Conservation (phyloP, 371 early-diverging fungal species). For the Mortierella sp. region DNA sequence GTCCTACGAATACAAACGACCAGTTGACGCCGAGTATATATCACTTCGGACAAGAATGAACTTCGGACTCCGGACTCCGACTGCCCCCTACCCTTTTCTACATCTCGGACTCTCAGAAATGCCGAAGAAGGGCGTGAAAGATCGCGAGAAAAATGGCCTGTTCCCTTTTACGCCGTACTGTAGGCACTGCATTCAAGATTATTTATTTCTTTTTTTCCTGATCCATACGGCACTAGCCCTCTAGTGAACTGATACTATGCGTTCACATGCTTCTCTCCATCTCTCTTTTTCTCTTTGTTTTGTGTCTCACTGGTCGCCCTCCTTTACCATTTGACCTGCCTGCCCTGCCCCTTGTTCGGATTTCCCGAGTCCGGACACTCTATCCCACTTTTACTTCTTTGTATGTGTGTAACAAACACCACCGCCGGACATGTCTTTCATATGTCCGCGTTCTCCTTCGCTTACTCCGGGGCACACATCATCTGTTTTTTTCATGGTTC, state of each 20-base stretch:
- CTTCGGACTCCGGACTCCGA: too few relatives aligned
- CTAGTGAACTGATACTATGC: background rate
- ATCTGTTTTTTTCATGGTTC: background rate
- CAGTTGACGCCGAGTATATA: too few relatives aligned
- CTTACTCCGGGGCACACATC: background rate
- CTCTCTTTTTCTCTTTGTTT: background rate
- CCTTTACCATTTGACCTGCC: background rate
- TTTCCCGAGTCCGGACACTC: constrained; percentile 6
- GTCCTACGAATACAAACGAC: too few relatives aligned
- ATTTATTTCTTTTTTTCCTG: too few relatives aligned
- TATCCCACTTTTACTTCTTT: background rate
- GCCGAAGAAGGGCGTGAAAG: too few relatives aligned
- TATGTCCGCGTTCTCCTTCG: constrained; percentile 7
- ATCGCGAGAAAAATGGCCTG: too few relatives aligned
- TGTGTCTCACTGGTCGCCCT: constrained; percentile 10
- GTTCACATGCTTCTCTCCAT: constrained; percentile 21
- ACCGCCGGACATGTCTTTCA: constrained; percentile 16
- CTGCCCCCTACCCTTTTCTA: too few relatives aligned
- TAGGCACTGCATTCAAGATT: too few relatives aligned
- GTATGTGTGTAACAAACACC: constrained; percentile 13
- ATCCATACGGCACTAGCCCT: background rate
- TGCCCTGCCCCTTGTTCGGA: background rate
- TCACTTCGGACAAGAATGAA: too few relatives aligned
- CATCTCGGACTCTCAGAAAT: too few relatives aligned
- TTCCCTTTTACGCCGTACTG: too few relatives aligned